Evolutionary conservation across 192 early-diverging fungal species (phyloP).

Genomic region (Backusella tarrabulga): DNA sequence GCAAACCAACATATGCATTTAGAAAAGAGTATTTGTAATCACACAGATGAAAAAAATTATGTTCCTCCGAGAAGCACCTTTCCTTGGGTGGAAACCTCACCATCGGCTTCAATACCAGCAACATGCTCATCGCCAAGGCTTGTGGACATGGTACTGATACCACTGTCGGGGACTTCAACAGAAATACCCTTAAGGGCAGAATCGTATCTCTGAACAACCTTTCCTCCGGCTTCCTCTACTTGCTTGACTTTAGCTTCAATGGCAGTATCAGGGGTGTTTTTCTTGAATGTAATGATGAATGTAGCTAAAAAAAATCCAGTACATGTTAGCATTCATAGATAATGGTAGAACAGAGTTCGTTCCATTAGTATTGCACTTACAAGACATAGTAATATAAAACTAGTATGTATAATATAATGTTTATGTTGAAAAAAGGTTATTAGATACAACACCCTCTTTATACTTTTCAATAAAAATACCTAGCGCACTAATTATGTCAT

Average conservation of each 20-base stretch:
- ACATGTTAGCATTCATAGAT: neutral
- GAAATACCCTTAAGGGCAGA: conserved; percentile 31
- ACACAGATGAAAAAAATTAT: neutral
- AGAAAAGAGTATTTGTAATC: neutral
- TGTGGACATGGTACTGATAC: conserved; percentile 16
- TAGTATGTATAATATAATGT: neutral
- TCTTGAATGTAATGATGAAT: conserved; percentile 39
- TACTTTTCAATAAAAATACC: neutral
- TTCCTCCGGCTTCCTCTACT: conserved; percentile 17
- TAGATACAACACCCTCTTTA: neutral
- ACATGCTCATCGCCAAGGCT: neutral
- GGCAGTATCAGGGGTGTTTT: conserved; percentile 22
- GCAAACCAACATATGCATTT: neutral
- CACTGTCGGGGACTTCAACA: conserved; percentile 27
- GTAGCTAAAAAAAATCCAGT: neutral
- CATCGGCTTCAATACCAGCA: conserved; percentile 32
- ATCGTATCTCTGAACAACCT: conserved; percentile 28
- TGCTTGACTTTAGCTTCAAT: conserved; percentile 26
- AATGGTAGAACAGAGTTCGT: neutral
- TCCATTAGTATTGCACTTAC: neutral
- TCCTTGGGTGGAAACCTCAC: conserved; percentile 35
- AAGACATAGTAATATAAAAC: neutral
- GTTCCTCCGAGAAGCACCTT: neutral
- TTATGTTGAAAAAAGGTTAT: neutral
- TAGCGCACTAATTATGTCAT: neutral